Percentiles rank a stretch among this genome's conserved stretches.
These are phyloP conservation scores for Entomortierella chlamydospora DNA, from an alignment of 192 early-diverging fungal genomes.

Conservation along the genomic window DNA sequence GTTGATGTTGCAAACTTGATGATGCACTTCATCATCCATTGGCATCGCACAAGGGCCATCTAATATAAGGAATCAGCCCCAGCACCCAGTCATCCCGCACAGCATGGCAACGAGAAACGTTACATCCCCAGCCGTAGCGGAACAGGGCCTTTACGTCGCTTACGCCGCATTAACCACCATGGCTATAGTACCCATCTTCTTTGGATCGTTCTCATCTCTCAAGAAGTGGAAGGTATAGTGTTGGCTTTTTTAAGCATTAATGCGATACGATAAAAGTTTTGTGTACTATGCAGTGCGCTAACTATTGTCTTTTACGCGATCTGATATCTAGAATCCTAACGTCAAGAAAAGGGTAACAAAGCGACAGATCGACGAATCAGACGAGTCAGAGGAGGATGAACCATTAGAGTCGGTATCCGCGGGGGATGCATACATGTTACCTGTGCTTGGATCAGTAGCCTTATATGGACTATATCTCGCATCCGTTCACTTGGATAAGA, in stretches of 20 bases:
- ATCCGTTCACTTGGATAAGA: slow-evolving; percentile 82
- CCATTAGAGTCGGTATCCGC: slow-evolving; percentile 76
- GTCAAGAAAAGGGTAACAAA: slow-evolving; percentile 41
- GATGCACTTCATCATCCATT: no score
- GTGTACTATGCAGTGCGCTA: no score
- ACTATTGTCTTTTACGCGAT: no score
- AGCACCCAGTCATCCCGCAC: not conserved
- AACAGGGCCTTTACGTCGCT: slow-evolving; percentile 72
- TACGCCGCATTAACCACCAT: slow-evolving; percentile 84
- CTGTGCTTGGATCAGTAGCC: slow-evolving; percentile 85
- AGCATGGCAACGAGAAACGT: slow-evolving; percentile 9
- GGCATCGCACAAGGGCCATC: not conserved
- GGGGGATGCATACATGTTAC: slow-evolving; percentile 89
- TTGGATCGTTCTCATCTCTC: slow-evolving; percentile 80
- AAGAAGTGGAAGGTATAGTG: slow-evolving; percentile 62
- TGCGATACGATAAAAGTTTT: not conserved
- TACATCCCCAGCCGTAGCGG: slow-evolving; percentile 4
- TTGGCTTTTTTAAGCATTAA: no score
- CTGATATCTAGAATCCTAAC: slow-evolving; percentile 41
- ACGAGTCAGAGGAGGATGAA: slow-evolving; percentile 71
- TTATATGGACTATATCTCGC: slow-evolving; percentile 84
- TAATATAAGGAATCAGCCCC: not conserved
- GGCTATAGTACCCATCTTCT: slow-evolving; percentile 88
- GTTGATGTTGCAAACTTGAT: no score
- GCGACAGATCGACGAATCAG: slow-evolving; percentile 60